Evolutionary conservation across 768 basidiomycete genomes (phyloP).

Genomic region (Serendipita vermifera): DNA sequence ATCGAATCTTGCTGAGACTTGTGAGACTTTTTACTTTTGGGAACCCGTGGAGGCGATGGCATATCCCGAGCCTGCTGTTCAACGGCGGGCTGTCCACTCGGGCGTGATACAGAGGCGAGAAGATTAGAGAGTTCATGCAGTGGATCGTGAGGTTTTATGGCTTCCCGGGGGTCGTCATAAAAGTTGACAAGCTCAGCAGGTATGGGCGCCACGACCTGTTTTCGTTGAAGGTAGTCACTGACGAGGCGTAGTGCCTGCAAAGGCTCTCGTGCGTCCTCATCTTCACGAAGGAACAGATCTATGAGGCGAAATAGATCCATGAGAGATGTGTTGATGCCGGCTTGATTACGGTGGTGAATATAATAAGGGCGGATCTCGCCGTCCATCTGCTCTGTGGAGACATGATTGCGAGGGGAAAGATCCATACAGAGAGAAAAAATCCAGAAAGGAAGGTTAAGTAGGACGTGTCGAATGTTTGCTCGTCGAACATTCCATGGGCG

Average conservation of each 20-base stretch:
- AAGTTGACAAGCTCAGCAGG: background rate
- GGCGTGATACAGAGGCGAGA: background rate
- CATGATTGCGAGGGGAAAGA: background rate
- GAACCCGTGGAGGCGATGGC: background rate
- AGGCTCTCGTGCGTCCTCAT: background rate
- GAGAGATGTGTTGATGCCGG: background rate
- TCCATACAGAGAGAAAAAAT: too few relatives aligned
- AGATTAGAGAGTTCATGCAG: background rate
- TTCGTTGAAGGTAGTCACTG: background rate
- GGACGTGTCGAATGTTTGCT: too few relatives aligned
- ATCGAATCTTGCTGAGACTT: too few relatives aligned
- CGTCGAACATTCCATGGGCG: too few relatives aligned
- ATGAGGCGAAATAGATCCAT: background rate
- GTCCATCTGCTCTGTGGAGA: background rate
- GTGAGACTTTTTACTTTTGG: too few relatives aligned
- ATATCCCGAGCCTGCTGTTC: background rate
- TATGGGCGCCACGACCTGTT: background rate
- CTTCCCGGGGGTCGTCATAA: background rate
- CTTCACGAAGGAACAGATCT: background rate
- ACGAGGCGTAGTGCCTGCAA: background rate
- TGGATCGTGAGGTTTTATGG: background rate
- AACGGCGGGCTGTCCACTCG: background rate
- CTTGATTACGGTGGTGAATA: background rate
- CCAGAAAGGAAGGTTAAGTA: too few relatives aligned
- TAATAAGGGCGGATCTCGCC: background rate